Conservation (phyloP, 2,329 filamentous ascomycete species). For the Stagonosporopsis vannaccii region DNA sequence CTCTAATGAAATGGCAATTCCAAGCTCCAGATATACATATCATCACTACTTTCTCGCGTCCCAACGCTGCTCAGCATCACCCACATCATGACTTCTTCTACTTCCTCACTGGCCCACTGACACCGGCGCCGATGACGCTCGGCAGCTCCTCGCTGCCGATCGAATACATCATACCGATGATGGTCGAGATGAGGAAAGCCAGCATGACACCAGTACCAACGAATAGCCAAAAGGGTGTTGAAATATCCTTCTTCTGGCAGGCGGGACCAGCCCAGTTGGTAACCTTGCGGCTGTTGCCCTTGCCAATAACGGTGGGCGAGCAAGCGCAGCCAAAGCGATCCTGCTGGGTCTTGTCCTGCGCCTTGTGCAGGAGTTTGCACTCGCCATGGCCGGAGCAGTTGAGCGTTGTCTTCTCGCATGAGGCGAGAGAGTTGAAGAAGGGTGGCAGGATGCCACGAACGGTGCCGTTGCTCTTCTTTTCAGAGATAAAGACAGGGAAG, state of each 20-base stretch:
- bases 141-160: conserved; percentile 89
- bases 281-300: conserved; percentile 59
- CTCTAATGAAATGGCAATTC: conserved; percentile 24
- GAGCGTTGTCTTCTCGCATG: conserved; percentile 74
- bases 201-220: conserved; percentile 75
- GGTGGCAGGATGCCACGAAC: conserved; percentile 66
- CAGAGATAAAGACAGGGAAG: conserved; percentile 35
- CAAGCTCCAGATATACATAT: conserved; percentile 44
- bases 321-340: conserved; percentile 84
- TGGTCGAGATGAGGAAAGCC: conserved; percentile 71
- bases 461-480: conserved; percentile 40
- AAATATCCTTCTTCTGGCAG: conserved; percentile 92
- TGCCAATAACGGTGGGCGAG: conserved; percentile 63
- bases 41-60: not conserved
- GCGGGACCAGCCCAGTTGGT: conserved; percentile 83
- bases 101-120: conserved; percentile 67
- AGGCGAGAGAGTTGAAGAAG: conserved; percentile 76
- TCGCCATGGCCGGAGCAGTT: conserved; percentile 83
- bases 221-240: conserved; percentile 87
- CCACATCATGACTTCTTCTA: conserved; percentile 26
- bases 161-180: conserved; percentile 78
- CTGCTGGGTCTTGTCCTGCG: conserved; percentile 50
- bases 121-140: conserved; percentile 94
- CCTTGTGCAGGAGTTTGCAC: conserved; percentile 73
- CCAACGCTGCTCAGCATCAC: not conserved